These are phyloP conservation scores for Linum lewisii DNA, from an alignment of 345 rosid genomes.

Conservation along the genomic window DNA sequence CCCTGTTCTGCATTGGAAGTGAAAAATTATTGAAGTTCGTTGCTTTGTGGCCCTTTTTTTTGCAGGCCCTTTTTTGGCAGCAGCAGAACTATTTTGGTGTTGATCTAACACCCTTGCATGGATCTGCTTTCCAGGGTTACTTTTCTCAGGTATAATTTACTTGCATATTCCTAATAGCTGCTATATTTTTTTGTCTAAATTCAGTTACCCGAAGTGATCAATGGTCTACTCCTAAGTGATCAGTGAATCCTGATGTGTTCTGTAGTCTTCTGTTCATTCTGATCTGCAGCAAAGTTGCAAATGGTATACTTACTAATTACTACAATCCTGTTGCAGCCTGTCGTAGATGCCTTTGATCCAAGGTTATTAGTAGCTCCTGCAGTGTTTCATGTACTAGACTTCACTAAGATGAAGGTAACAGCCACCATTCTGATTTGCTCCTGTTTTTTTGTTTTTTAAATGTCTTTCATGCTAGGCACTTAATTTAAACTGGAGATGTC, in stretches of 20 bases:
- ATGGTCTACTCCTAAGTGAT: background rate
- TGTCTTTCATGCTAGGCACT: background rate
- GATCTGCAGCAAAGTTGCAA: background rate
- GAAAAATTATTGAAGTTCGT: background rate
- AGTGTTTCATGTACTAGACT: conserved; percentile 53
- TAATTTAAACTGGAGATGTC: background rate
- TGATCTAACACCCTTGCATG: conserved; percentile 69
- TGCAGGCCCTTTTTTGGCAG: conserved; percentile 97
- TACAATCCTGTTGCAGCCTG: conserved; percentile 52
- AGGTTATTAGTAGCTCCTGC: conserved; percentile 87
- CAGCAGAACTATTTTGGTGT: conserved; percentile 88
- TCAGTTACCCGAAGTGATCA: background rate
- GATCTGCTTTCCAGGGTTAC: conserved; percentile 85
- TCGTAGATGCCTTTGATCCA: conserved; percentile 98
- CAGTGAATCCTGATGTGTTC: background rate
- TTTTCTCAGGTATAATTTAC: conserved; percentile 72
- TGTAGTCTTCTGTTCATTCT: background rate
- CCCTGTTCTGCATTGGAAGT: background rate
- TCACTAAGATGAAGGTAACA: conserved; percentile 65
- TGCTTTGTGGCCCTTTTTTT: background rate
- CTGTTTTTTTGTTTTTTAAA: background rate
- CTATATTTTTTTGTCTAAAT: background rate
- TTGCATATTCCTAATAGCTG: too few relatives aligned
- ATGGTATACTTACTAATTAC: background rate
- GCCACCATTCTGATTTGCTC: background rate